These are phyloP conservation scores for Liquidambar formosana DNA, from an alignment of 164 flowering plant genomes.

Conservation along the genomic window DNA sequence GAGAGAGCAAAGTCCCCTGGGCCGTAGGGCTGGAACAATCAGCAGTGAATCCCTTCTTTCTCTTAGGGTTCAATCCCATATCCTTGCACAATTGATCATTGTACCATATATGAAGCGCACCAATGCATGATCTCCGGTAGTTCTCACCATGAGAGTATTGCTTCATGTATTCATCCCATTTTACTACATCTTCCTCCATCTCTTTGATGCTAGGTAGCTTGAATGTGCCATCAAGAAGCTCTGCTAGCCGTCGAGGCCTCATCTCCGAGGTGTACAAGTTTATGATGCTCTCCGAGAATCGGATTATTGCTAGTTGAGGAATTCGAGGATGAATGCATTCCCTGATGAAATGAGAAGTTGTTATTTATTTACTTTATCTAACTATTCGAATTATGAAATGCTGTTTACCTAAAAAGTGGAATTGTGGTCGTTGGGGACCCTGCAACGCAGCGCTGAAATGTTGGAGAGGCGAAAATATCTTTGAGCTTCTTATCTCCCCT, in stretches of 20 bases:
- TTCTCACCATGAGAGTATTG: constrained; percentile 23
- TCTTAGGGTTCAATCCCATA: constrained; percentile 62
- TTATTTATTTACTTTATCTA: no score
- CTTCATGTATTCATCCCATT: constrained; percentile 56
- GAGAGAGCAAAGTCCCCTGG: constrained; percentile 45
- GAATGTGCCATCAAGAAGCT: constrained; percentile 46
- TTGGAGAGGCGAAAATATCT: constrained; percentile 41
- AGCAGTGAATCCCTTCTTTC: constrained; percentile 56
- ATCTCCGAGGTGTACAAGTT: constrained; percentile 65
- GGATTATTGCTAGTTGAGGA: constrained; percentile 64
- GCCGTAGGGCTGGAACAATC: constrained; percentile 66
- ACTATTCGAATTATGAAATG: no score
- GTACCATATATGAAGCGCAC: constrained; percentile 63
- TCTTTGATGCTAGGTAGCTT: constrained; percentile 48
- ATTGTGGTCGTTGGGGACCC: constrained; percentile 32
- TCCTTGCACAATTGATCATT: constrained; percentile 73
- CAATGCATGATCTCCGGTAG: constrained; percentile 51
- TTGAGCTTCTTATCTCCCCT: constrained; percentile 54
- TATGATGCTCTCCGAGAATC: constrained; percentile 50
- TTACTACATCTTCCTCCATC: constrained; percentile 53
- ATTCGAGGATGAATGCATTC: constrained; percentile 58
- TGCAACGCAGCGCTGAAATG: constrained; percentile 30
- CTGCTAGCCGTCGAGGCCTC: constrained; percentile 55
- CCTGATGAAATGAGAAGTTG: constrained; percentile 20
- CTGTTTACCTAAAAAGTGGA: constrained; percentile 59